Percentiles rank a stretch among this genome's conserved stretches.
Evolutionary conservation across 352 stramenopile species (phyloP).

Genomic region (Pythium rhizo-oryzae): DNA sequence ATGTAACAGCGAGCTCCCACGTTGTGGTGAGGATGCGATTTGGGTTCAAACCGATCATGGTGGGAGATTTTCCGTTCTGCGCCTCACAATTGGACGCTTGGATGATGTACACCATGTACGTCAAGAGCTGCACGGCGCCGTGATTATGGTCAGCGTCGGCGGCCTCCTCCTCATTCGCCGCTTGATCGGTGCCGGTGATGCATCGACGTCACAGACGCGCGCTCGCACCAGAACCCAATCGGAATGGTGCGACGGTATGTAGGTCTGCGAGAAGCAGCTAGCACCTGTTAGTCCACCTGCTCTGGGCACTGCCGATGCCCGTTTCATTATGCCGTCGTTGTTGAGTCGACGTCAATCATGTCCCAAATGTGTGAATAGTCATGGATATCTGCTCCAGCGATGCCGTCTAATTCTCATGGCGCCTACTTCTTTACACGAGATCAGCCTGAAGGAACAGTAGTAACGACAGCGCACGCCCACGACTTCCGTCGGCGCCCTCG

Average conservation of each 20-base stretch:
- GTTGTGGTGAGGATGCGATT: not conserved
- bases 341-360: no score
- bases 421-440: no score
- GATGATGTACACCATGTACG: not conserved
- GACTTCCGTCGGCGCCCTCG: no score
- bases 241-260: not conserved
- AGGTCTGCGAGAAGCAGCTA: not conserved
- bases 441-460: no score
- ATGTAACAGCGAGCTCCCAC: not conserved
- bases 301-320: not conserved
- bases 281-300: not conserved
- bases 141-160: not conserved
- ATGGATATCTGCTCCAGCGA: no score
- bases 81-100: not conserved
- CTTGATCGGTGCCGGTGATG: conserved; percentile 12
- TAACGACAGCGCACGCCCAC: no score
- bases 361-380: no score
- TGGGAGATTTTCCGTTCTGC: conserved; percentile 14
- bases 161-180: not conserved
- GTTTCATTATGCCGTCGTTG: no score
- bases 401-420: no score
- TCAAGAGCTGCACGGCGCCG: not conserved
- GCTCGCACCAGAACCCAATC: conserved; percentile 18
- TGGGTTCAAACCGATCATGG: not conserved
- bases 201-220: conserved; percentile 17